Conservation (phyloP, 345 rosid genomes). For the Eutrema heterophyllum region DNA sequence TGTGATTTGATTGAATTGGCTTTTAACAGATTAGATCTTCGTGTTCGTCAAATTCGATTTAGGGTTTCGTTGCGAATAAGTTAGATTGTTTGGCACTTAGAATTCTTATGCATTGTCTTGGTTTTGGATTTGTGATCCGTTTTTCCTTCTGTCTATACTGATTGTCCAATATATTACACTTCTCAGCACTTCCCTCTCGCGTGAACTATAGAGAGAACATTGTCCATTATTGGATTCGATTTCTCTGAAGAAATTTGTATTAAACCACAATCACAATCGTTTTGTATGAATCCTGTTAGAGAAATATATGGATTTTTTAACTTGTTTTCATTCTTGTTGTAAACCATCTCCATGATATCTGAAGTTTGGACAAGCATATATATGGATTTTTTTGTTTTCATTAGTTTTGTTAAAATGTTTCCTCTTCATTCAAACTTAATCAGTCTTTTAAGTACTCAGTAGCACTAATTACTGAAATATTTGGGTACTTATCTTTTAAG, state of each 20-base stretch:
- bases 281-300: neutral
- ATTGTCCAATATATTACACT: neutral
- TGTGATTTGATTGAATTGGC: slow-evolving; percentile 4
- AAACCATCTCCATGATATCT: slow-evolving; percentile 6
- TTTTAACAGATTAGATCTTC: neutral
- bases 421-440: neutral
- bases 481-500: neutral
- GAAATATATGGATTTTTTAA: neutral
- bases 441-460: neutral
- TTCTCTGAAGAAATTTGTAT: neutral
- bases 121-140: neutral
- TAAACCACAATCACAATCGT: neutral
- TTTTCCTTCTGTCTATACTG: neutral
- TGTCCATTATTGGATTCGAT: neutral
- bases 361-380: neutral
- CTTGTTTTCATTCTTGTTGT: neutral
- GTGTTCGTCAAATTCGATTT: neutral
- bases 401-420: neutral
- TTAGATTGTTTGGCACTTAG: neutral
- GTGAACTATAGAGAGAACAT: neutral
- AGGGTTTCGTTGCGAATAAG: slow-evolving; percentile 10
- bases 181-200: neutral
- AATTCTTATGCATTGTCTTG: neutral
- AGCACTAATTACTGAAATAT: neutral
- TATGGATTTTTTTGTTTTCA: neutral